Evolutionary conservation across 345 rosid species (phyloP).

Genomic region (Raphanus raphanistrum): DNA sequence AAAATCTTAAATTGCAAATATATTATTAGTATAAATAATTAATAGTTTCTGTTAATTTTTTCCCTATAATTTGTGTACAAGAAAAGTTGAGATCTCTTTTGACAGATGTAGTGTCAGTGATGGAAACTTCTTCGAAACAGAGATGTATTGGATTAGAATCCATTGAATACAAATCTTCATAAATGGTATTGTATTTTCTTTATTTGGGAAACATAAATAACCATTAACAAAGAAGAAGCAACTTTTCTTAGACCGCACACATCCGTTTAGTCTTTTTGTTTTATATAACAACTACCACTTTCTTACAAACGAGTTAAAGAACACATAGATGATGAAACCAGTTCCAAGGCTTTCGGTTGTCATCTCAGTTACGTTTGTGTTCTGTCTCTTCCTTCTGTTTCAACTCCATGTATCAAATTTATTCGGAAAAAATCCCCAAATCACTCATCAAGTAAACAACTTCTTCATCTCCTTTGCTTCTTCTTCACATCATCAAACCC

Average conservation of each 20-base stretch:
- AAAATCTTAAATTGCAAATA: not conserved
- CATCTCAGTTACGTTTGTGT: slow-evolving; percentile 15
- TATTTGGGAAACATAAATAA: not conserved
- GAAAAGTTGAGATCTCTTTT: slow-evolving; percentile 4
- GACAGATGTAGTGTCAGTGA: not conserved
- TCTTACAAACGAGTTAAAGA: not conserved
- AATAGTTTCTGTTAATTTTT: not conserved
- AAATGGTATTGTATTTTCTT: not conserved
- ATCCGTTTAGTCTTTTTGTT: not conserved
- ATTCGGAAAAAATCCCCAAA: not conserved
- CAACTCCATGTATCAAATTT: slow-evolving; percentile 11
- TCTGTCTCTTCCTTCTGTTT: slow-evolving; percentile 30
- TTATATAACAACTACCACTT: not conserved
- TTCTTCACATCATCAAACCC: slow-evolving; percentile 19
- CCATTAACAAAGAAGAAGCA: not conserved
- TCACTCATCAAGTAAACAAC: slow-evolving; percentile 29
- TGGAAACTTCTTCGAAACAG: not conserved
- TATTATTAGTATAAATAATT: not conserved
- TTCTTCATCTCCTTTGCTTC: slow-evolving; percentile 35
- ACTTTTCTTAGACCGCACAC: not conserved
- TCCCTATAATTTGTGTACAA: not conserved
- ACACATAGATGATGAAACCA: slow-evolving; percentile 23
- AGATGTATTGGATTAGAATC: not conserved
- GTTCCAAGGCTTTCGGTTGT: slow-evolving; percentile 25
- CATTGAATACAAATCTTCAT: slow-evolving; percentile 9